Evolutionary conservation across 2,329 filamentous ascomycete genomes (phyloP), one percentile per base, ranked within the genome.

Genomic region (Nakataea oryzae): DNA sequence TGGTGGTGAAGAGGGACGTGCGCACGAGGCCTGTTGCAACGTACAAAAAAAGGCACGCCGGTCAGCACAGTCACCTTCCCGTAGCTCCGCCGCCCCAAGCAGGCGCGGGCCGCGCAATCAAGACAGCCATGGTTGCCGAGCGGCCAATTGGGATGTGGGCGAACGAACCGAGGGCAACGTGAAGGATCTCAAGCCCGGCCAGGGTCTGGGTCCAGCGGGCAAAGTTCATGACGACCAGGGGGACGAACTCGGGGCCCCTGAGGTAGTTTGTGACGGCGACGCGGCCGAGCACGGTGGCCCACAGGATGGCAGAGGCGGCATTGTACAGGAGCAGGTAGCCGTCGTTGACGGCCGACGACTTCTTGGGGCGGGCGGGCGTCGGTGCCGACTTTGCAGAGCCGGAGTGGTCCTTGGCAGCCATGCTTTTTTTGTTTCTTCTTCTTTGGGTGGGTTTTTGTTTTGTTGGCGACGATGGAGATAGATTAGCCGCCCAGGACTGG

Each of bases 291-390:
- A 97, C 86, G 24, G 85, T 83, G 54, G 83, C 76, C 95, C 95
- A 99, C 61, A 93, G 83, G 27, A 86, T 72, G 64, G 91, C 85
- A 61, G 88, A 96, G 66, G 87, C 71, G 69, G 86, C 81, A 76
- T 97, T 97, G 83, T 97, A 99, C 68, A 86, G 78, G 70, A 93
- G 81, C 61, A 97, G 85, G 78, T 97, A 96, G 54, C 17, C 59
- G 30, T 61, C 59, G 14, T n/a, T 30, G 32, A 27, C 47, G 24
- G 54, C 28, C 71, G 76, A 78, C 62, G 78, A 81, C 73, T 85
- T 86, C 65, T 79, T 69, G 64, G 77, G 76, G 61, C 76, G 78
- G 41, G 76, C 66, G 58, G 71, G 68, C 64, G 62, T 64, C 14
- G 66, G 60, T 2, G 57, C 54, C 13, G n/a, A 5, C 58, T 62